Evolutionary conservation across 352 stramenopile genomes (phyloP).

Genomic region (Aphanomyces cochlioides): DNA sequence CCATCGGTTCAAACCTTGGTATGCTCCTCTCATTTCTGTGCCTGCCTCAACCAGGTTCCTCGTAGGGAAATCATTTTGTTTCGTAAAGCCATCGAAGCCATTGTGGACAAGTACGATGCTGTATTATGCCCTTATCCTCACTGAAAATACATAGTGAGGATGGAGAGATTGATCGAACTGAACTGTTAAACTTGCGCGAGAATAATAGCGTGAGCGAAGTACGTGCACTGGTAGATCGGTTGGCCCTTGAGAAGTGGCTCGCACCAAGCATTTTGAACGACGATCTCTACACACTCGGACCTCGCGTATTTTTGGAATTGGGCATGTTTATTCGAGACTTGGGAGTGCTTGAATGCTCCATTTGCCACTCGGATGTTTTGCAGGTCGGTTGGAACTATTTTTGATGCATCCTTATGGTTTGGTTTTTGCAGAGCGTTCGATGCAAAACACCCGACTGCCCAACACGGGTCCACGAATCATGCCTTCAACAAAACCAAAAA

Average conservation of each 20-base stretch:
- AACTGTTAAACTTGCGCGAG: slow-evolving; percentile 71
- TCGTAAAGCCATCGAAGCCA: slow-evolving; percentile 75
- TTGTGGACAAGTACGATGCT: slow-evolving; percentile 54
- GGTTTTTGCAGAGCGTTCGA: slow-evolving; percentile 12
- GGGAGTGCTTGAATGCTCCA: slow-evolving; percentile 70
- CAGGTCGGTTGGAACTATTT: slow-evolving; percentile 34
- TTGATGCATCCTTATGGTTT: neutral
- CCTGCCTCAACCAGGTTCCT: neutral
- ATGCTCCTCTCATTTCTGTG: neutral
- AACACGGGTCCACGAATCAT: slow-evolving; percentile 26
- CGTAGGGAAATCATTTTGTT: slow-evolving; percentile 73
- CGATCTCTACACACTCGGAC: slow-evolving; percentile 56
- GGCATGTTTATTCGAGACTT: slow-evolving; percentile 68
- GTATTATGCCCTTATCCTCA: no score
- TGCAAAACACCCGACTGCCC: slow-evolving; percentile 9
- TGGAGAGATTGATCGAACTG: slow-evolving; percentile 56
- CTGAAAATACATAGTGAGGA: slow-evolving; percentile 42
- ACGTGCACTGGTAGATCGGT: slow-evolving; percentile 55
- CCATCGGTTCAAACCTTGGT: slow-evolving; percentile 69
- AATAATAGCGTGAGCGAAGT: slow-evolving; percentile 62
- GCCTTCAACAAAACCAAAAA: slow-evolving; percentile 12
- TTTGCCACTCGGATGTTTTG: slow-evolving; percentile 73
- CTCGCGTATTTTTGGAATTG: slow-evolving; percentile 67
- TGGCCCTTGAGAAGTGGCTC: slow-evolving; percentile 69
- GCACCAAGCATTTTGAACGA: slow-evolving; percentile 41